Evolutionary conservation across 2,329 filamentous ascomycete genomes (phyloP).

Genomic region (Talaromyces funiculosus): DNA sequence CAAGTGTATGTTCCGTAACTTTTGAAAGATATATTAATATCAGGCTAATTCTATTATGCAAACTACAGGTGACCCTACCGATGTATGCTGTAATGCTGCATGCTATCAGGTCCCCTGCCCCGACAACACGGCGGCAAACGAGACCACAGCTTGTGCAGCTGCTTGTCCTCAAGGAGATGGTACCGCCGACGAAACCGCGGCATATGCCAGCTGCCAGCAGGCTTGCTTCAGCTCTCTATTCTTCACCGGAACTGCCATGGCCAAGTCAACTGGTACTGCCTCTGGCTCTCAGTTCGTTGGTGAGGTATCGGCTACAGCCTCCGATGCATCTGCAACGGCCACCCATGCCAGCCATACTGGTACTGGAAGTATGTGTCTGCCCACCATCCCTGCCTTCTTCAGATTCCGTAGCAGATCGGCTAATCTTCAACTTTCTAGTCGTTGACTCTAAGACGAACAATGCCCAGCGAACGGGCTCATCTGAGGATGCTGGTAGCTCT

Average conservation of each 20-base stretch:
- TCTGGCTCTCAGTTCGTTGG: slow-evolving; percentile 10
- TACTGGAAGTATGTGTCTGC: slow-evolving; percentile 5
- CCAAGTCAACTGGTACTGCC: slow-evolving; percentile 17
- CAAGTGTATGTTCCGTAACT: slow-evolving; percentile 28
- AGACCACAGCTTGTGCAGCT: slow-evolving; percentile 48
- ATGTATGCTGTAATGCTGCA: slow-evolving; percentile 48
- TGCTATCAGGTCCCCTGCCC: slow-evolving; percentile 51
- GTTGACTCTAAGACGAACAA: slow-evolving; percentile 15
- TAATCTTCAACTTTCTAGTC: neutral
- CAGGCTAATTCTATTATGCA: neutral
- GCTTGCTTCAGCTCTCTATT: slow-evolving; percentile 47
- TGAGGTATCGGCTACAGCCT: slow-evolving; percentile 2
- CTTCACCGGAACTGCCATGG: slow-evolving; percentile 31
- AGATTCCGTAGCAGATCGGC: neutral
- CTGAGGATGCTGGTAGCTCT: slow-evolving; percentile 1
- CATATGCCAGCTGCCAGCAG: slow-evolving; percentile 46
- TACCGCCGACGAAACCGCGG: slow-evolving; percentile 39
- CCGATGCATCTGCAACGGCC: too few species aligned
- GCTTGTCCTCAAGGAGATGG: slow-evolving; percentile 51
- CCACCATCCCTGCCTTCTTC: neutral
- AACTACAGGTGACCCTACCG: slow-evolving; percentile 34
- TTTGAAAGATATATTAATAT: too few species aligned
- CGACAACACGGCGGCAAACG: slow-evolving; percentile 44
- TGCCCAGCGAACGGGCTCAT: slow-evolving; percentile 10
- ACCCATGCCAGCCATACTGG: neutral